Percentiles rank a stretch among this genome's conserved stretches.
These are phyloP conservation scores for Penicillium egyptiacum DNA, from an alignment of 495 filamentous ascomycete genomes.

Conservation along the genomic window DNA sequence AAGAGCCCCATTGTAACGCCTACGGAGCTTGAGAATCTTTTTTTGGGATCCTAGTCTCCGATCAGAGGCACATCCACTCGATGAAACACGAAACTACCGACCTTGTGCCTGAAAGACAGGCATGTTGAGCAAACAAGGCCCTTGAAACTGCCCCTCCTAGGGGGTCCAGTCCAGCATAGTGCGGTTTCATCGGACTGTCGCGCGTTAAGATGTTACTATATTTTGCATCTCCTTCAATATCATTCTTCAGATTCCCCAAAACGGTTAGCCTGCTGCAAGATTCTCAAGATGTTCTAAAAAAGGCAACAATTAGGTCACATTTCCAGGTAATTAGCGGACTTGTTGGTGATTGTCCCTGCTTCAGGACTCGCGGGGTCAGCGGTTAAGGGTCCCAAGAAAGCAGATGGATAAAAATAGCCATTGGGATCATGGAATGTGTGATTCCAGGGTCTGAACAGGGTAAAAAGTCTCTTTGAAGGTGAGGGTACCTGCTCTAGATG, in stretches of 20 bases:
- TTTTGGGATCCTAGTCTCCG: conserved; percentile 35
- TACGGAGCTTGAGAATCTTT: conserved; percentile 30
- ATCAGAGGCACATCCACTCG: conserved; percentile 25
- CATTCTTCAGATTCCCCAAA: conserved; percentile 36
- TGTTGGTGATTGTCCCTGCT: conserved; percentile 8
- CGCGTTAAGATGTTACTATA: conserved; percentile 50
- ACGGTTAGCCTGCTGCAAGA: conserved; percentile 30
- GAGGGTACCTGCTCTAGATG: conserved; percentile 4
- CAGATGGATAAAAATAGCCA: conserved; percentile 28
- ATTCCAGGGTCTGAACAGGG: conserved; percentile 15
- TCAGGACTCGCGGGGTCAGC: conserved; percentile 28
- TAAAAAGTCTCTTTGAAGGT: conserved; percentile 1
- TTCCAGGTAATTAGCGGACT: conserved; percentile 31
- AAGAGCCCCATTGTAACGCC: conserved; percentile 40
- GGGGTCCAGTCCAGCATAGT: conserved; percentile 24
- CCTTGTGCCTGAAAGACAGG: conserved; percentile 19
- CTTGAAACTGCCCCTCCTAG: conserved; percentile 22
- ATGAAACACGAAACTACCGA: conserved; percentile 42
- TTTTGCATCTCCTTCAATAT: conserved; percentile 37
- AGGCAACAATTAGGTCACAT: conserved; percentile 39
- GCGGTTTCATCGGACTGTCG: conserved; percentile 45
- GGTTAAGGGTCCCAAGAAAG: conserved; percentile 16
- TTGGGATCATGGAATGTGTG: conserved; percentile 14
- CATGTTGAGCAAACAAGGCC: conserved; percentile 30
- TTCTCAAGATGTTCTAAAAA: conserved; percentile 37